Evolutionary conservation across 2,329 filamentous ascomycete genomes (phyloP).

Genomic region (Claviceps pazoutovae): DNA sequence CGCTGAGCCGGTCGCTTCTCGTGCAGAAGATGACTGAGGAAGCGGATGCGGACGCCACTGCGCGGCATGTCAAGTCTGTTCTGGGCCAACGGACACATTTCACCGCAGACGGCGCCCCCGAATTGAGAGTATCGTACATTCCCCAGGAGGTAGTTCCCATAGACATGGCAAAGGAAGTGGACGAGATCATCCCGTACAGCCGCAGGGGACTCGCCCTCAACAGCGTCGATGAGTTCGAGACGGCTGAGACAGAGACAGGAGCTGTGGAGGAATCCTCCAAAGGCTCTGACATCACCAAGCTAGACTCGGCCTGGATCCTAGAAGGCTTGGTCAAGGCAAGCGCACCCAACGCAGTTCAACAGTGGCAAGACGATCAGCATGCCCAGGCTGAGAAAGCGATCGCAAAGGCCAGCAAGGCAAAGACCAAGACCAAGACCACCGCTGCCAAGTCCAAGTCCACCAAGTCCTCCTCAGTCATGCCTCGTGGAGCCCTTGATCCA

Average conservation of each 20-base stretch:
- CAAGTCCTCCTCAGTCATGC: constrained; percentile 9
- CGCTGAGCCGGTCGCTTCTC: constrained; percentile 64
- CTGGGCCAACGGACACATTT: constrained; percentile 55
- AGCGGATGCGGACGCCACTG: constrained; percentile 20
- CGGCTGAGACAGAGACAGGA: constrained; percentile 11
- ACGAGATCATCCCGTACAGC: constrained; percentile 38
- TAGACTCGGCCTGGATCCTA: constrained; percentile 34
- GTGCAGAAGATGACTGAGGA: constrained; percentile 36
- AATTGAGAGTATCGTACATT: constrained; percentile 65
- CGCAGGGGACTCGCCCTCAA: constrained; percentile 45
- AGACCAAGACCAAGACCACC: constrained; percentile 11
- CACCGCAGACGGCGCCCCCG: constrained; percentile 59
- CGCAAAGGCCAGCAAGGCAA: constrained; percentile 6
- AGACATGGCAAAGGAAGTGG: constrained; percentile 58
- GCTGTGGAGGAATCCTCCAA: constrained; percentile 17
- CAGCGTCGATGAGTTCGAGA: constrained; percentile 50
- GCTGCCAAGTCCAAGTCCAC: constrained; percentile 6
- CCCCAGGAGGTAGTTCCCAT: constrained; percentile 67
- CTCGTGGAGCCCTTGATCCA: constrained; percentile 23
- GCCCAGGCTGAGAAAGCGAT: constrained; percentile 12
- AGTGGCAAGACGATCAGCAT: constrained; percentile 15
- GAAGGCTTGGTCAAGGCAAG: constrained; percentile 19
- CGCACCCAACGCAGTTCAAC: constrained; percentile 12
- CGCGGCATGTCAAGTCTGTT: constrained; percentile 47
- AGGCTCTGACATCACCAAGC: constrained; percentile 49